Evolutionary conservation across 108 stramenopile species (phyloP).

Genomic region (Cyclostephanos tholiformis): DNA sequence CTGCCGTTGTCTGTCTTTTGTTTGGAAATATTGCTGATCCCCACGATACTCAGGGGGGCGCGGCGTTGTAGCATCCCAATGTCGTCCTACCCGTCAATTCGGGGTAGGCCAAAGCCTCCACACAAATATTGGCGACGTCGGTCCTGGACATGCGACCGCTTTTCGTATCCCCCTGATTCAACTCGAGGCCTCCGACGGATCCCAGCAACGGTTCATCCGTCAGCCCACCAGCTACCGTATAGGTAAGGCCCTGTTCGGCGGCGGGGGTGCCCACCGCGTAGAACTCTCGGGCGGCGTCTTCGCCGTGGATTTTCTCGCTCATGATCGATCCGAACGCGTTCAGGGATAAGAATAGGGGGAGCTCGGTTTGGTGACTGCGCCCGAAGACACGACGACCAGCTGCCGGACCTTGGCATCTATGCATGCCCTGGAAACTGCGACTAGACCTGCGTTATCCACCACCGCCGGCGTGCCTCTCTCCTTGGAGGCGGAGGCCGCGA

Average conservation of each 20-base stretch:
- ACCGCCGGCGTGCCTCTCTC: slow-evolving; percentile 69
- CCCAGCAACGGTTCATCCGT: slow-evolving; percentile 56
- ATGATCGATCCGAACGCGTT: slow-evolving; percentile 85
- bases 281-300: slow-evolving; percentile 65
- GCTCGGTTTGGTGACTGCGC: slow-evolving; percentile 77
- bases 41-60: no score
- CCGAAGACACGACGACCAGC: slow-evolving; percentile 77
- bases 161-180: slow-evolving; percentile 86
- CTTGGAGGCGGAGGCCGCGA: slow-evolving; percentile 84
- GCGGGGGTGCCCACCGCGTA: slow-evolving; percentile 48
- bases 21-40: no score
- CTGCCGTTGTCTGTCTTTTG: slow-evolving; percentile 55
- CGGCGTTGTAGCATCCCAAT: slow-evolving; percentile 76
- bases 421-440: slow-evolving; percentile 77
- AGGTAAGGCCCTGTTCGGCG: slow-evolving; percentile 34
- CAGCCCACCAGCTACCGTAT: slow-evolving; percentile 85
- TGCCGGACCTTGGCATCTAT: slow-evolving; percentile 71
- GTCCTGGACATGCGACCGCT: slow-evolving; percentile 71
- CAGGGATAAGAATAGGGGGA: slow-evolving; percentile 74
- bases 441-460: slow-evolving; percentile 79
- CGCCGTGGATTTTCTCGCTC: slow-evolving; percentile 84
- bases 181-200: slow-evolving; percentile 56
- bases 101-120: slow-evolving; percentile 48
- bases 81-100: slow-evolving; percentile 57
- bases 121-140: slow-evolving; percentile 75